These are phyloP conservation scores for Cydonia oblonga DNA, from an alignment of 331 rosid genomes.

Conservation along the genomic window DNA sequence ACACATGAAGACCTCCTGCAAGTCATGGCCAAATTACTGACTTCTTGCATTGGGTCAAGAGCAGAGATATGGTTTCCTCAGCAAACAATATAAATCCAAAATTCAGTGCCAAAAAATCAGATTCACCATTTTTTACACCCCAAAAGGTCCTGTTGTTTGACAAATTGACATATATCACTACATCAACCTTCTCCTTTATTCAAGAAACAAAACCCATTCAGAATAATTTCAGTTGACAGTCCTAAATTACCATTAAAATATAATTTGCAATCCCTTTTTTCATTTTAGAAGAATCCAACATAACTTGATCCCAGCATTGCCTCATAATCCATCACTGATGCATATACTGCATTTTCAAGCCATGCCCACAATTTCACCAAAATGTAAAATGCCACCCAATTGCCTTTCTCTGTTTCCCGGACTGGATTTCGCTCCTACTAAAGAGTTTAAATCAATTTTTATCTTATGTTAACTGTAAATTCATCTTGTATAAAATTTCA, in stretches of 20 bases:
- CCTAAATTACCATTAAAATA: too few species aligned
- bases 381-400: too few species aligned
- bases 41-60: neutral
- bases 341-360: too few species aligned
- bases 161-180: neutral
- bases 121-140: neutral
- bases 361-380: too few species aligned
- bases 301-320: too few species aligned
- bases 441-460: neutral
- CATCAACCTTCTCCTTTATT: neutral
- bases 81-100: neutral
- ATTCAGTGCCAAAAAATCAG: neutral
- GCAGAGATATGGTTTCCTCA: neutral
- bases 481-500: neutral
- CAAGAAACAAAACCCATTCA: too few species aligned
- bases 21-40: neutral
- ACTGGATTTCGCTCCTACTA: neutral
- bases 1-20: neutral
- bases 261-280: too few species aligned
- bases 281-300: too few species aligned
- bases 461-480: neutral
- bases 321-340: too few species aligned
- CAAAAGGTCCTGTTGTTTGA: neutral
- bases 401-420: neutral
- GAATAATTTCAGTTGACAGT: too few species aligned